phyloP scores from a whole-genome alignment of 139 green algal genomes.

The Auxenochlorella protothecoides region DNA sequence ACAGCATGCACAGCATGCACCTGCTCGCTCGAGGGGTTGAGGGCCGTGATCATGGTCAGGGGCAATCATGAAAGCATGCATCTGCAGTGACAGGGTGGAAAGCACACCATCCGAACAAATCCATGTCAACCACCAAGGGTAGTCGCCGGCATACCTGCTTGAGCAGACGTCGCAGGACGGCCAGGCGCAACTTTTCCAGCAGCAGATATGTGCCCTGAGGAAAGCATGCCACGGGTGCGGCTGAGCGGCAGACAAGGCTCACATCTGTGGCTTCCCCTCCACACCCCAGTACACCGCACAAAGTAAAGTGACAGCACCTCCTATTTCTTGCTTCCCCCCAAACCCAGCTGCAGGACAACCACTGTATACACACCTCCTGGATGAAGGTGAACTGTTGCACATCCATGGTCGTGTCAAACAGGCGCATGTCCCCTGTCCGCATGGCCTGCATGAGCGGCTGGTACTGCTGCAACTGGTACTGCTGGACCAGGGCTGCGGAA shows the following conservation, averaged over 20 bases:
- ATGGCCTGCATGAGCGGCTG: slow-evolving; percentile 34
- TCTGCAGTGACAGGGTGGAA: too few relatives aligned
- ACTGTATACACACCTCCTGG: slow-evolving; percentile 9
- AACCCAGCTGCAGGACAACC: neutral
- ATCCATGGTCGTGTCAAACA: slow-evolving; percentile 37
- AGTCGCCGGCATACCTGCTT: neutral
- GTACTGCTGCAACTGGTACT: slow-evolving; percentile 50
- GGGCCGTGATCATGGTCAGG: too few relatives aligned
- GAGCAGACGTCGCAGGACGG: slow-evolving; percentile 52
- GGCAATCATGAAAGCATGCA: too few relatives aligned
- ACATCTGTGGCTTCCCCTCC: neutral
- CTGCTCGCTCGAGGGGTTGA: slow-evolving; percentile 1
- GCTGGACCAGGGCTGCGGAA: slow-evolving; percentile 23
- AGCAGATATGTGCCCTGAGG: slow-evolving; percentile 57
- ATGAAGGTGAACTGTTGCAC: slow-evolving; percentile 45
- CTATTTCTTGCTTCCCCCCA: neutral
- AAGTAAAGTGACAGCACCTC: neutral
- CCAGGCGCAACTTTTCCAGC: slow-evolving; percentile 62
- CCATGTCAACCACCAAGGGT: too few relatives aligned
- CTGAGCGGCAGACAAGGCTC: neutral
- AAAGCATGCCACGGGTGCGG: neutral
- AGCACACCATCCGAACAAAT: too few relatives aligned
- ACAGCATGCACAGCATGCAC: slow-evolving; percentile 38
- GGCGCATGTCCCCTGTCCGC: slow-evolving; percentile 37
- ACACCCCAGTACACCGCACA: too few relatives aligned